phyloP scores from a whole-genome alignment of 495 filamentous ascomycete genomes.

The Penicillium bialowiezense region DNA sequence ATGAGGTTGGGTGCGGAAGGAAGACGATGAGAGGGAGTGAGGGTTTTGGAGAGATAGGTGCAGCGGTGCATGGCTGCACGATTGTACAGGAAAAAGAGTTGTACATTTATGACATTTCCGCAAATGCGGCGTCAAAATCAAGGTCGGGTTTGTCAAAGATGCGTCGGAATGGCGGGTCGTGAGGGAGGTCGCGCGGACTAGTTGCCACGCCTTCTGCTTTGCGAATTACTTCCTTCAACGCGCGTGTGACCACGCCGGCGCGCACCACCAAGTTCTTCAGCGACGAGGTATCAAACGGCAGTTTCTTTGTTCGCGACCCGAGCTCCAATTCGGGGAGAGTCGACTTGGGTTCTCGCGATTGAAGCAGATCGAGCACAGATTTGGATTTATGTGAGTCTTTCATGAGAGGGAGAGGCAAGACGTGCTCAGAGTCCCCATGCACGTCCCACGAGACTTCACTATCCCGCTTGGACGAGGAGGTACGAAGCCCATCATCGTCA shows the following conservation, averaged over 20 bases:
- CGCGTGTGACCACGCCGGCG: constrained; percentile 70
- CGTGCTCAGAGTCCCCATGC: background rate
- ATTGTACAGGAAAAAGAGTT: too few species aligned
- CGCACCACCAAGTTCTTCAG: constrained; percentile 83
- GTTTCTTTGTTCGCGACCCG: constrained; percentile 61
- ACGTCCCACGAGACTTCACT: constrained; percentile 36
- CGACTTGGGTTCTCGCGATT: constrained; percentile 58
- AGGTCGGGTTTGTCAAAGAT: constrained; percentile 42
- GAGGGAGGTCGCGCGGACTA: constrained; percentile 47
- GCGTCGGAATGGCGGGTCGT: constrained; percentile 43
- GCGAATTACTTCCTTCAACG: constrained; percentile 72
- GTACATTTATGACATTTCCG: constrained; percentile 24
- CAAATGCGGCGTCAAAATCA: constrained; percentile 30
- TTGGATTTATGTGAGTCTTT: constrained; percentile 61
- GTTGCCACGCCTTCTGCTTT: constrained; percentile 71
- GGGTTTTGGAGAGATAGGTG: constrained; percentile 6
- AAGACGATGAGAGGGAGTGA: constrained; percentile 14
- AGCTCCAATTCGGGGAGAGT: constrained; percentile 36
- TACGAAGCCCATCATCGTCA: constrained; percentile 52
- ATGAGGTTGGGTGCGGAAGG: constrained; percentile 17
- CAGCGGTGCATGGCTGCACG: constrained; percentile 3
- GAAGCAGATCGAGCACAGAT: constrained; percentile 81
- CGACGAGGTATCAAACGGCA: constrained; percentile 89
- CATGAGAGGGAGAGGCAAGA: constrained; percentile 15
- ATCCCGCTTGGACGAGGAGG: constrained; percentile 29